Evolutionary conservation across 1,139 yeast species (phyloP).

Genomic region (Spathaspora sp.): DNA sequence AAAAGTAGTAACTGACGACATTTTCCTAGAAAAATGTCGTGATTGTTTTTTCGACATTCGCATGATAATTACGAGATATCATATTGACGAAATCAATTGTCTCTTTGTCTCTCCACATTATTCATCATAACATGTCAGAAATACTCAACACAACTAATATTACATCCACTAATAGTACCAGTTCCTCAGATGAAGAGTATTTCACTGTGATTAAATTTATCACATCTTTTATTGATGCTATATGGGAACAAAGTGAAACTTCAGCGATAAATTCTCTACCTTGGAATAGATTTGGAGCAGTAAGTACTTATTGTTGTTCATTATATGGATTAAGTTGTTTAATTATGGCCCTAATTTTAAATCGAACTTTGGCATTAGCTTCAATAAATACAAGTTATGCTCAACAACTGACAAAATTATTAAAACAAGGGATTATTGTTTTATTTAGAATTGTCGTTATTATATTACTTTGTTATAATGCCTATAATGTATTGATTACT

Average conservation of each 20-base stretch:
- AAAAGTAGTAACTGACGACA: background rate
- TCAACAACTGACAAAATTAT: slow-evolving; percentile 22
- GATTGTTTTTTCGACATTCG: background rate
- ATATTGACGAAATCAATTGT: background rate
- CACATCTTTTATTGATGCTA: slow-evolving; percentile 22
- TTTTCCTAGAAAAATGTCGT: background rate
- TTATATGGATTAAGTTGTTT: slow-evolving; percentile 47
- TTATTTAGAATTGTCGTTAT: slow-evolving; percentile 40
- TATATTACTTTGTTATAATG: slow-evolving; percentile 30
- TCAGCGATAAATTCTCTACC: slow-evolving; percentile 10
- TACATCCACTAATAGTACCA: background rate
- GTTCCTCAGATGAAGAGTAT: slow-evolving; percentile 8
- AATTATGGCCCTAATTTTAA: slow-evolving; percentile 62
- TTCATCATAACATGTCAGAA: background rate
- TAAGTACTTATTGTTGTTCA: slow-evolving; percentile 34
- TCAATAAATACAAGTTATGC: slow-evolving; percentile 44
- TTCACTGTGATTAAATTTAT: slow-evolving; percentile 13
- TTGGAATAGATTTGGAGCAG: slow-evolving; percentile 19
- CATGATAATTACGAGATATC: background rate
- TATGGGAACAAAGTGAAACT: slow-evolving; percentile 23
- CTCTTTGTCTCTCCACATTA: background rate
- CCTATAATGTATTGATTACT: slow-evolving; percentile 37
- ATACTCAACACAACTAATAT: background rate
- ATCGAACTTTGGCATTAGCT: slow-evolving; percentile 67
- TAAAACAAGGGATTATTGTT: slow-evolving; percentile 23